phyloP scores from a whole-genome alignment of 2,329 filamentous ascomycete genomes.

The Cordyceps cateniannulata region DNA sequence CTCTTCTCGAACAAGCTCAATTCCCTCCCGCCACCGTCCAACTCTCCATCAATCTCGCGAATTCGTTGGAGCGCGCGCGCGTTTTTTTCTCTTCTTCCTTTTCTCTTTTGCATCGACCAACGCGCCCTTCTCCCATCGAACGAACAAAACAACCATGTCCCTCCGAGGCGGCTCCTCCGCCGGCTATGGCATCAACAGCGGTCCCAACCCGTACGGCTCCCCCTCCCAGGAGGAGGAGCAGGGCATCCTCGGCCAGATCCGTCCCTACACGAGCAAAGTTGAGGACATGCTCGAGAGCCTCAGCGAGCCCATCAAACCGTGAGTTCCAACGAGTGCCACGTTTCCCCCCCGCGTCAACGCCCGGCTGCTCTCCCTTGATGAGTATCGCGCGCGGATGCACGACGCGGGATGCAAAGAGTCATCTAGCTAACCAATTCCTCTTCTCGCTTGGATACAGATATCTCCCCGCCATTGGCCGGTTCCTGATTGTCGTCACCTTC shows the following conservation, averaged over 20 bases:
- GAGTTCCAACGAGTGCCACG: slow-evolving; percentile 20
- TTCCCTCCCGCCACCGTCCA: neutral
- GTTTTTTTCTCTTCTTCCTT: neutral
- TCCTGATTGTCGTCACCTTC: slow-evolving; percentile 97
- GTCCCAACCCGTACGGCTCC: slow-evolving; percentile 61
- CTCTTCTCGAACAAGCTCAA: neutral
- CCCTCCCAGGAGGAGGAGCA: slow-evolving; percentile 52
- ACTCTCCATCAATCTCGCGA: neutral
- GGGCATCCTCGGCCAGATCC: slow-evolving; percentile 68
- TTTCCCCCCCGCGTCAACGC: neutral
- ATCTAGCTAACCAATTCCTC: slow-evolving; percentile 15
- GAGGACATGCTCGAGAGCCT: slow-evolving; percentile 85
- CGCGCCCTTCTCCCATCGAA: neutral
- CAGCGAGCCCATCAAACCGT: slow-evolving; percentile 93
- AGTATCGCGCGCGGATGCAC: neutral
- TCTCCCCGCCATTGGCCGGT: slow-evolving; percentile 89
- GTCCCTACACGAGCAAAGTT: slow-evolving; percentile 96
- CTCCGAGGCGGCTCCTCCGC: slow-evolving; percentile 59
- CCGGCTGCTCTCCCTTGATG: neutral
- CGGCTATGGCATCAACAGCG: slow-evolving; percentile 75
- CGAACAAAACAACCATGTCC: slow-evolving; percentile 26
- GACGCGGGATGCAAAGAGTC: neutral
- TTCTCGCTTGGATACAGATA: slow-evolving; percentile 50
- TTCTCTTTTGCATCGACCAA: neutral
- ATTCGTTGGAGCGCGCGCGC: neutral